phyloP scores from a whole-genome alignment of 768 basidiomycete genomes.

The Kwoniella dendrophila region DNA sequence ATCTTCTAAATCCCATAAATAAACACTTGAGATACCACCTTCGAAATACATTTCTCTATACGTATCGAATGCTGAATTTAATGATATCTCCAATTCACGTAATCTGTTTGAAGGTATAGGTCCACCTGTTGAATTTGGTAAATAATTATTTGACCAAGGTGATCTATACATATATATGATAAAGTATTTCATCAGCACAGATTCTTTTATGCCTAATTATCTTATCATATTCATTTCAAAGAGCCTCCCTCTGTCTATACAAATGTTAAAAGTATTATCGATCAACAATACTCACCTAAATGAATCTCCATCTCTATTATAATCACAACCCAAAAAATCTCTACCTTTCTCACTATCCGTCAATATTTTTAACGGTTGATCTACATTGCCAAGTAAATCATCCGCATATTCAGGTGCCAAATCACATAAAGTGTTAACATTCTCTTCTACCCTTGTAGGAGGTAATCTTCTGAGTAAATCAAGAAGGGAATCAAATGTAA shows the following conservation, averaged over 20 bases:
- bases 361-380: slow-evolving; percentile 83
- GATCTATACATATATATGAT: slow-evolving; percentile 63
- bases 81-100: slow-evolving; percentile 85
- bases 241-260: too few species aligned
- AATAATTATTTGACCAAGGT: slow-evolving; percentile 97
- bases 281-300: slow-evolving; percentile 66
- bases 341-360: slow-evolving; percentile 72
- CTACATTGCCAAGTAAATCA: slow-evolving; percentile 90
- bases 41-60: slow-evolving; percentile 99
- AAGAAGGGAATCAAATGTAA: slow-evolving; percentile 74
- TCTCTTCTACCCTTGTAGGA: slow-evolving; percentile 82
- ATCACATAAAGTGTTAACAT: slow-evolving; percentile 74
- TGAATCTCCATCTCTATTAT: slow-evolving; percentile 88
- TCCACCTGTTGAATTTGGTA: slow-evolving; percentile 84
- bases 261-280: too few species aligned
- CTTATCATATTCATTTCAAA: too few species aligned
- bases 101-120: slow-evolving; percentile 81
- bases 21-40: slow-evolving; percentile 95
- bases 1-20: slow-evolving; percentile 97
- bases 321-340: slow-evolving; percentile 92
- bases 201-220: too few species aligned
- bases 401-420: slow-evolving; percentile 93
- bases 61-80: slow-evolving; percentile 95
- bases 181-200: too few species aligned
- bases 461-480: slow-evolving; percentile 96